A percentile compares a stretch with the other conserved stretches of the same genome.
Conservation (phyloP, 768 basidiomycete genomes). For the Gloeopeniophorella convolvens region DNA sequence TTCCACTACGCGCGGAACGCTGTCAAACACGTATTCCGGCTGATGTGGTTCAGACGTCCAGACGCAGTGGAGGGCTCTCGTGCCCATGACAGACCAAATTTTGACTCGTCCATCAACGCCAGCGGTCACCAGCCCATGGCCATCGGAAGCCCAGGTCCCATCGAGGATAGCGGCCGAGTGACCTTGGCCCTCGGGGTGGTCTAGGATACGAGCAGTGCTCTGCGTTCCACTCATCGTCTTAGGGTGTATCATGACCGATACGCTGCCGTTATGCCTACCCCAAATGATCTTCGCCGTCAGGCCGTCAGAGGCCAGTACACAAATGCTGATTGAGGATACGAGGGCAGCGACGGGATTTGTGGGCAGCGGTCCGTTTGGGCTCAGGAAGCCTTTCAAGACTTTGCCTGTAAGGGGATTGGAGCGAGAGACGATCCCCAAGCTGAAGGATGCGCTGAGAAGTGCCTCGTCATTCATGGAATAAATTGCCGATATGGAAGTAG, state of each 20-base stretch:
- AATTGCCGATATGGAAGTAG: conserved; percentile 48
- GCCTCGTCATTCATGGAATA: conserved; percentile 52
- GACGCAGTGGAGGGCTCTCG: conserved; percentile 42
- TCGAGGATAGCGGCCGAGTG: conserved; percentile 58
- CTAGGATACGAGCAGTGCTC: conserved; percentile 38
- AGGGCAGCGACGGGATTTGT: conserved; percentile 76
- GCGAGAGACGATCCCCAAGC: conserved; percentile 66
- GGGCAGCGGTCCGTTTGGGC: conserved; percentile 51
- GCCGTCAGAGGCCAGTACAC: conserved; percentile 53
- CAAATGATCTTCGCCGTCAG: conserved; percentile 63
- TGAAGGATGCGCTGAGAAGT: conserved; percentile 55
- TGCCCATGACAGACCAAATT: conserved; percentile 71
- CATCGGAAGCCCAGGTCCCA: conserved; percentile 42
- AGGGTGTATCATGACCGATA: conserved; percentile 51
- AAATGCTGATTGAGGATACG: conserved; percentile 56
- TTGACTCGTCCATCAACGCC: conserved; percentile 64
- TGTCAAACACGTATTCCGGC: conserved; percentile 36
- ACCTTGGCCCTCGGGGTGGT: conserved; percentile 48
- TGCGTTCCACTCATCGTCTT: conserved; percentile 51
- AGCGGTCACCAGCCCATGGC: conserved; percentile 41
- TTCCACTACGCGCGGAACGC: conserved; percentile 45
- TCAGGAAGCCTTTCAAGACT: conserved; percentile 62
- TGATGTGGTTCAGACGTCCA: conserved; percentile 51
- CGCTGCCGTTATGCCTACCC: conserved; percentile 66
- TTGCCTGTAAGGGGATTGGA: conserved; percentile 66